Conservation (phyloP, 441 rosid genomes). For the Brassica hybrid region DNA sequence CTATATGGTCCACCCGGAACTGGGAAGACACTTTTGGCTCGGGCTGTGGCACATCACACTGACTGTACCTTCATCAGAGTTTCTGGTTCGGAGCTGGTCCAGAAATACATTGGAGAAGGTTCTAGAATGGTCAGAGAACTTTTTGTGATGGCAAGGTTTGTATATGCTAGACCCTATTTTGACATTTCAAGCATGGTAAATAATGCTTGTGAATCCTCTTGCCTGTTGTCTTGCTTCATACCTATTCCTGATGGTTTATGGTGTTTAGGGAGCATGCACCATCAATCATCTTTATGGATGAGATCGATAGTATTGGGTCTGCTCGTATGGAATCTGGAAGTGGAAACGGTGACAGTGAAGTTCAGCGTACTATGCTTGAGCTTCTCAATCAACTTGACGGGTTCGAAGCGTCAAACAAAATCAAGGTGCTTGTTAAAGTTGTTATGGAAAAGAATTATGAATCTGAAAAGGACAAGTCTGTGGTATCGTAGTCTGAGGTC, state of each 20-base stretch:
- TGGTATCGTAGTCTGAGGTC: neutral
- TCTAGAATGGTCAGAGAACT: conserved; percentile 99
- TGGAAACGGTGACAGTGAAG: conserved; percentile 97
- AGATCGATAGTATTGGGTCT: conserved; percentile 94
- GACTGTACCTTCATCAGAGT: conserved; percentile 99
- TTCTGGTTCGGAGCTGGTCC: conserved; percentile 95
- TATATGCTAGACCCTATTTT: conserved; percentile 3
- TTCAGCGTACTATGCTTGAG: conserved; percentile 95
- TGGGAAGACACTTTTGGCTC: conserved; percentile 91
- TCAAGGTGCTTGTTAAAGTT: conserved; percentile 58
- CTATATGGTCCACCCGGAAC: conserved; percentile 99
- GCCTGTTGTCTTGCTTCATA: neutral
- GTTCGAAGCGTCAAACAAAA: conserved; percentile 96
- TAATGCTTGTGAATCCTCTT: neutral
- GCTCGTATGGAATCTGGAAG: conserved; percentile 98
- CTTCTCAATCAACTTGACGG: conserved; percentile 98
- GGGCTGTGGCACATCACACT: conserved; percentile 98
- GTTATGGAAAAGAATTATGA: conserved; percentile 5
- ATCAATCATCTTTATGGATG: conserved; percentile 95
- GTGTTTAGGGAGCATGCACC: conserved; percentile 91
- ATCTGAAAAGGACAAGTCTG: neutral
- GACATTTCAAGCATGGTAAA: neutral
- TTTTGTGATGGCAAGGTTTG: conserved; percentile 98
- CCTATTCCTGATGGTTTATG: neutral
- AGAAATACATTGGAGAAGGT: conserved; percentile 97